Evolutionary conservation across 2,329 filamentous ascomycete species (phyloP).

Genomic region (Alternaria triticina): DNA sequence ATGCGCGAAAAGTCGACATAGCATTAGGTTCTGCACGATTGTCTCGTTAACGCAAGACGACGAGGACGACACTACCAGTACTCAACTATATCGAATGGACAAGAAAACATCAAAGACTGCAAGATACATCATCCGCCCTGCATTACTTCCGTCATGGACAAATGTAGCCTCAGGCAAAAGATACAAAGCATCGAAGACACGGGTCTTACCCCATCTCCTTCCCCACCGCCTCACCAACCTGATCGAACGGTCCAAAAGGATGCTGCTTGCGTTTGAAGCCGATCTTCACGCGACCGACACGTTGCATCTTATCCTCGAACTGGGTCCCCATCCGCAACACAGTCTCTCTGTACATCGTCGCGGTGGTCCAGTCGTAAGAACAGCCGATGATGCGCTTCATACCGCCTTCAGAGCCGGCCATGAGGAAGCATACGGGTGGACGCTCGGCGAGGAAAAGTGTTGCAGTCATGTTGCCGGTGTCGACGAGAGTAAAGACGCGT

Average conservation of each 20-base stretch:
- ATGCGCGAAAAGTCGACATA: neutral
- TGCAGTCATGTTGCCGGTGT: constrained; percentile 54
- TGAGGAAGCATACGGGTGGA: constrained; percentile 52
- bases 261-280: constrained; percentile 36
- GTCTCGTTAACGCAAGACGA: rapidly evolving
- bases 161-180: neutral
- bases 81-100: rapidly evolving
- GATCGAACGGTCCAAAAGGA: constrained; percentile 39
- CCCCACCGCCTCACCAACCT: constrained; percentile 32
- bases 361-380: constrained; percentile 54
- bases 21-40: rapidly evolving
- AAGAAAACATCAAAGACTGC: rapidly evolving
- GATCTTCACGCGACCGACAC: constrained; percentile 41
- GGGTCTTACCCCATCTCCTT: constrained; percentile 3
- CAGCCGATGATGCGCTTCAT: constrained; percentile 56
- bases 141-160: rapidly evolving
- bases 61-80: rapidly evolving
- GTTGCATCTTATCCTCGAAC: constrained; percentile 46
- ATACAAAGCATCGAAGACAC: neutral
- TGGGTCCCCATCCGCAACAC: constrained; percentile 53
- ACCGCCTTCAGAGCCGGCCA: constrained; percentile 55
- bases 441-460: constrained; percentile 50
- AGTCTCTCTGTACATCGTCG: constrained; percentile 53
- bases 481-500: constrained; percentile 34
- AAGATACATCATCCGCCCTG: rapidly evolving